Evolutionary conservation across 1,284 basidiomycete species (phyloP), one percentile per base, ranked within the genome.

Genomic region (Pseudozyma sp.): DNA sequence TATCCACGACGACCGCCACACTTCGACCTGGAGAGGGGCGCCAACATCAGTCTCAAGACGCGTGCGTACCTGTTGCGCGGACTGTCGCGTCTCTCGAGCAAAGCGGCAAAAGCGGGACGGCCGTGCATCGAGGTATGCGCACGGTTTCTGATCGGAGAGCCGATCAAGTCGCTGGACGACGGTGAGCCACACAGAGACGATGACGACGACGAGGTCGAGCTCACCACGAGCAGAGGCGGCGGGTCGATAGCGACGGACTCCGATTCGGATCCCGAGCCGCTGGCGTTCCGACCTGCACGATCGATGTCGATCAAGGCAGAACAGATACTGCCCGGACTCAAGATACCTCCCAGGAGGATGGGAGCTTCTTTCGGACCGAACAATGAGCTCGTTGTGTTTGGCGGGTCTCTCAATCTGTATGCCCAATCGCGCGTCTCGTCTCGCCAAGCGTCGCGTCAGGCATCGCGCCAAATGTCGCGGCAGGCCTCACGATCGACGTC

Each of bases 1-100:
- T 84, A 84, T 46, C 82, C 82, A 2, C 54, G 50, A 37, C 48
- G 69, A 29, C 53, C 78, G 35, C 79, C 80, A 17, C 57, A 67
- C 11, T 80, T 79, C 55, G 78, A 84, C 16, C 73, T 84, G 14
- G 82, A 84, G 39, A 75, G 73, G 54, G 80, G 75, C 49, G 73
- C 76, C 37, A 77, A 61, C 24, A 77, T 84, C 51, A 71, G 76
- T 0, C 65, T 79, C 57, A 77, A 76, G 57, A 80, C 78, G 29
- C 73, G 81, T 13, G 71, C 81, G 0, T 78, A 79, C 39, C 62
- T 84, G 34, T 67, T 81, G 52, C 66, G 70, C 1, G 65, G 66
- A 1, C 33, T 78, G 42, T 40, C 61, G 24, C 45, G 75, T 11
- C 54, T 80, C 5, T 63, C 77, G 45, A 63, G 30, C 47, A 57